phyloP scores from a whole-genome alignment of 805 yeast species.

The Candida suzukii region DNA sequence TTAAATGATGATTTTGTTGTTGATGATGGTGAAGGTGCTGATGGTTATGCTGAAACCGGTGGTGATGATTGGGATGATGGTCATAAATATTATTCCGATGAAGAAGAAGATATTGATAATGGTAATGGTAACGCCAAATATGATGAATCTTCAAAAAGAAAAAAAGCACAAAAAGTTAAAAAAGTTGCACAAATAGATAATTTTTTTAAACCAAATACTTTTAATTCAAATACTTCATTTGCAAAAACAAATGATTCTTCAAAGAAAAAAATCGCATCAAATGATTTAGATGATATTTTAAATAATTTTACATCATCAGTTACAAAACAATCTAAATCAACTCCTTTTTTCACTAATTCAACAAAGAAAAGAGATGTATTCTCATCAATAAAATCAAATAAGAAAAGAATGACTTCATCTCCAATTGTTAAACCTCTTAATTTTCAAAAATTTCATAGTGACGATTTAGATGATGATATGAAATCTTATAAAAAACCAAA shows the following conservation, averaged over 20 bases:
- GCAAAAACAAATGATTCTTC: constrained; percentile 17
- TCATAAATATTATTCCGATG: constrained; percentile 51
- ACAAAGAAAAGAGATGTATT: constrained; percentile 20
- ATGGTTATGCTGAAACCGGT: constrained; percentile 92
- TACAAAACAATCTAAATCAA: constrained; percentile 9
- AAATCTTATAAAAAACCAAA: constrained; percentile 14
- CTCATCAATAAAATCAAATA: constrained; percentile 17
- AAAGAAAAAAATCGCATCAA: constrained; percentile 35
- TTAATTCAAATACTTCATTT: constrained; percentile 4
- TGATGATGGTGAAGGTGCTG: constrained; percentile 90
- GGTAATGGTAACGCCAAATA: constrained; percentile 20
- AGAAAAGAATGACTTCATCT: constrained; percentile 14
- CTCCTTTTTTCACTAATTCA: constrained; percentile 12
- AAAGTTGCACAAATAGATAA: constrained; percentile 30
- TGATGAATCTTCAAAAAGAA: constrained; percentile 19
- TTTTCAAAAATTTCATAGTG: constrained; percentile 14
- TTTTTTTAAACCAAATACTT: constrained; percentile 36
- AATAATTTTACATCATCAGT: constrained; percentile 40
- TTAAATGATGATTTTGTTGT: constrained; percentile 90
- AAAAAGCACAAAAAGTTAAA: constrained; percentile 27
- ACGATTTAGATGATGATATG: constrained; percentile 5
- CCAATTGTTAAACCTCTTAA: constrained; percentile 14
- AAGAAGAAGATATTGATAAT: constrained; percentile 31
- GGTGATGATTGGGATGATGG: constrained; percentile 78
- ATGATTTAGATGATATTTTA: constrained; percentile 61